These are phyloP conservation scores for Psophocarpus tetragonolobus DNA, from an alignment of 306 rosid genomes.

Conservation along the genomic window DNA sequence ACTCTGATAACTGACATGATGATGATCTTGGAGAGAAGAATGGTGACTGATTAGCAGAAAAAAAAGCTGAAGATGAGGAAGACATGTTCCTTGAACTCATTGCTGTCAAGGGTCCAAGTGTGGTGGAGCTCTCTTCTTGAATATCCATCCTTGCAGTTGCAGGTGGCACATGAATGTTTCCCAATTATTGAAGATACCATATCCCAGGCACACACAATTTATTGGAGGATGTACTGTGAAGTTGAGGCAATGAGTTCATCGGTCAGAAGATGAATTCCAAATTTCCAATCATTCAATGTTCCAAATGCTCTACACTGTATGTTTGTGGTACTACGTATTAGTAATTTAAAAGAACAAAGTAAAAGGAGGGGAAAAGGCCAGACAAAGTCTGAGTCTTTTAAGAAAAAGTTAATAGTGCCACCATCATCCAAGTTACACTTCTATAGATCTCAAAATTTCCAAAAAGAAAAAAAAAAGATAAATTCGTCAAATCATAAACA, in stretches of 20 bases:
- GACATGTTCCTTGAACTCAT: conserved; percentile 69
- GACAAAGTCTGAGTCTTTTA: conserved; percentile 4
- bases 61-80: conserved; percentile 76
- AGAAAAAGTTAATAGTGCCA: conserved; percentile 19
- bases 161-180: conserved; percentile 14
- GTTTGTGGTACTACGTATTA: background rate
- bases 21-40: conserved; percentile 86
- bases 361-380: background rate
- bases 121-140: conserved; percentile 66
- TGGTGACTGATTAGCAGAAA: conserved; percentile 86
- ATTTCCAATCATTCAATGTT: conserved; percentile 1
- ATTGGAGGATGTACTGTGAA: conserved; percentile 38
- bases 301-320: conserved; percentile 15
- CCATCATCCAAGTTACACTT: background rate
- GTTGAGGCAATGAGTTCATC: conserved; percentile 22
- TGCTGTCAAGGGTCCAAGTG: conserved; percentile 51
- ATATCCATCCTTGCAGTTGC: conserved; percentile 55
- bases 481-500: background rate
- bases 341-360: conserved; percentile 15
- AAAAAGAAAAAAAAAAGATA: background rate
- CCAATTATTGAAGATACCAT: conserved; percentile 33
- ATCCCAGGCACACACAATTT: conserved; percentile 34
- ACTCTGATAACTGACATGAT: conserved; percentile 54
- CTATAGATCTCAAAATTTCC: conserved; percentile 19
- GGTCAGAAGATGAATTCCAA: conserved; percentile 29